phyloP scores from a whole-genome alignment of 768 basidiomycete species.

The Mycena indigotica region DNA sequence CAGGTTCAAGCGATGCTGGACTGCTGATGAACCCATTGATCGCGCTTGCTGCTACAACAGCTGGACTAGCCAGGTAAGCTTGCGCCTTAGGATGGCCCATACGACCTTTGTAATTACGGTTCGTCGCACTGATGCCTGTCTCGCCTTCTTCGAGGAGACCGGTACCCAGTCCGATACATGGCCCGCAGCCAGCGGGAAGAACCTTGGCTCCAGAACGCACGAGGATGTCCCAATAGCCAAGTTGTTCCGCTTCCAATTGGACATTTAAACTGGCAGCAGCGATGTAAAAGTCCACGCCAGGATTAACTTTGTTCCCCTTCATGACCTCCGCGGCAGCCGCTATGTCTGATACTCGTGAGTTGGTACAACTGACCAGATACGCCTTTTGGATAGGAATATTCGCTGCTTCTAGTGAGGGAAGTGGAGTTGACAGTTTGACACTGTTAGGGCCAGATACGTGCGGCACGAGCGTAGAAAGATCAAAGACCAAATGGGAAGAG shows the following conservation, averaged over 20 bases:
- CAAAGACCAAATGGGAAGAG: constrained; percentile 84
- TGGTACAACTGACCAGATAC: constrained; percentile 97
- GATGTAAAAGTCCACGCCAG: constrained; percentile 95
- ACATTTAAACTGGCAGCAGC: constrained; percentile 93
- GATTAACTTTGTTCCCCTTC: constrained; percentile 75
- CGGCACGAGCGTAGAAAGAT: constrained; percentile 91
- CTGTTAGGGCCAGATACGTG: constrained; percentile 98
- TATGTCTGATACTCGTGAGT: constrained; percentile 94
- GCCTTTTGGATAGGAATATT: constrained; percentile 91
- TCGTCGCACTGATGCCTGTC: constrained; percentile 96
- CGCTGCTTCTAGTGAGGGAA: constrained; percentile 75
- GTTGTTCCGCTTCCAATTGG: constrained; percentile 82
- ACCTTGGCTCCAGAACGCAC: constrained; percentile 88
- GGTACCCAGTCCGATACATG: constrained; percentile 94
- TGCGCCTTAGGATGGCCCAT: constrained; percentile 96
- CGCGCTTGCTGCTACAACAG: constrained; percentile 95
- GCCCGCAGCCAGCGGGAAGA: constrained; percentile 94
- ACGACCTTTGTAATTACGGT: constrained; percentile 97
- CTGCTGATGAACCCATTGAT: constrained; percentile 88
- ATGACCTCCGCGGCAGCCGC: constrained; percentile 91
- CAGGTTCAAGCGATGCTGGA: constrained; percentile 66
- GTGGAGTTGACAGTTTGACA: constrained; percentile 93
- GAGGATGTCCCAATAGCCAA: constrained; percentile 88
- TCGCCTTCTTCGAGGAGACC: constrained; percentile 94
- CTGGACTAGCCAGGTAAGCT: constrained; percentile 95